Base-by-base conservation (phyloP, 179 eudicot genomes). In the Spergularia azorica region DNA sequence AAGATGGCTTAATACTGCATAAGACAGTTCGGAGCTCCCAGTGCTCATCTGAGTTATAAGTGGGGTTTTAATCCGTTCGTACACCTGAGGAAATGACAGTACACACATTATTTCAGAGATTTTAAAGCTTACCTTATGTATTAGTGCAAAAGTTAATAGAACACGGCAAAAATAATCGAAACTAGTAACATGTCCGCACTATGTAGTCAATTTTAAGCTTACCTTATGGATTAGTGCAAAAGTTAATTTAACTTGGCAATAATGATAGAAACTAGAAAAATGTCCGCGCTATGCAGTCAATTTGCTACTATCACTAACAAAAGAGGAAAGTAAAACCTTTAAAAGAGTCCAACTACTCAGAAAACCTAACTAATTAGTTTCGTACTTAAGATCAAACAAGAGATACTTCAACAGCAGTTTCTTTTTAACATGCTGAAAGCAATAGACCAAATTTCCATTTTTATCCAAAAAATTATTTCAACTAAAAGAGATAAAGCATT, bases 61-160 rank as follows among this genome's bases (percentile, higher is more conserved):
- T 68, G 99, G 99, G 13, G 99, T 94, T 89, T 93, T 95, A 59
- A 95, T 94, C 62, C 99, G 94, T 83, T 95, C 99, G 80, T 93
- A 95, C 20, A 95, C 99, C 99, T 94, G 84, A 64, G 56, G 32
- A 70, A 71, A 32, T 20, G 36, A 14, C n/a, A 62, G 51, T 16
- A 55, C 60, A 8, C 52, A 55, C 43, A 46, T 26, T n/a, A 16
- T 48, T 62, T 52, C 9, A 39, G 20, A 39, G 26, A 69, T 15
- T 64, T 43, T n/a, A 54, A 43, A 26, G 32, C 52, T 46, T 51
- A 38, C 26, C 4, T 51, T 11, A 51, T 9, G 50, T 8, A 36
- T 51, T 12, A 52, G 46, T 59, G 57, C 36, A 72, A 18, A 50
- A 5, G 26, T 17, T 69, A 50, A 8, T 4, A n/a, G 18, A 58